phyloP scores from a whole-genome alignment of 2,329 filamentous ascomycete species.

The Claviceps sp. region DNA sequence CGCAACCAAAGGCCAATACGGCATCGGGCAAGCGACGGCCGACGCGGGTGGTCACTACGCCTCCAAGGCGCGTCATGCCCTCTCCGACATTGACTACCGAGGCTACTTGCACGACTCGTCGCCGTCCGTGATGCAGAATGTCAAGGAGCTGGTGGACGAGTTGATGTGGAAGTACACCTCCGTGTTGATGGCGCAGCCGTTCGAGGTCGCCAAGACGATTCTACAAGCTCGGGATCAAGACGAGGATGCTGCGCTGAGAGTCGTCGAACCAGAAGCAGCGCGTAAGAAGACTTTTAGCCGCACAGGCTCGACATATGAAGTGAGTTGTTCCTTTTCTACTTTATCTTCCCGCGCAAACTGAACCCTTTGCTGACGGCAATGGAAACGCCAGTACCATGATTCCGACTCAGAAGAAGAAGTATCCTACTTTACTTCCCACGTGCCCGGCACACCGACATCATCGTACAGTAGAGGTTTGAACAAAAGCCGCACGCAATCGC shows the following conservation, averaged over 20 bases:
- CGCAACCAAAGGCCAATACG: constrained; percentile 29
- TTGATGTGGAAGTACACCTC: constrained; percentile 86
- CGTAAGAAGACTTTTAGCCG: constrained; percentile 19
- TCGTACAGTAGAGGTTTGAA: constrained; percentile 20
- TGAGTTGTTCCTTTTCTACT: constrained; percentile 10
- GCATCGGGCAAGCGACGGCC: constrained; percentile 29
- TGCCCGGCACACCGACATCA: constrained; percentile 40
- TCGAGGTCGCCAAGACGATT: constrained; percentile 91
- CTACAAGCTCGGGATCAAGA: constrained; percentile 61
- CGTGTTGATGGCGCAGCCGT: constrained; percentile 82
- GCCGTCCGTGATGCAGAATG: constrained; percentile 59
- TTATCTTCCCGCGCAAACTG: neutral
- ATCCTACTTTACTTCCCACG: constrained; percentile 66
- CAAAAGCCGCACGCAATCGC: constrained; percentile 19
- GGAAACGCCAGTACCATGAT: constrained; percentile 28
- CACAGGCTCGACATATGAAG: constrained; percentile 22
- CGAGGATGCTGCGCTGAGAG: constrained; percentile 23
- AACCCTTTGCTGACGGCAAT: neutral
- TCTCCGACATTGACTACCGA: constrained; percentile 84
- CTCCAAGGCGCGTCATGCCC: constrained; percentile 64
- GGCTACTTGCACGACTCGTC: constrained; percentile 70
- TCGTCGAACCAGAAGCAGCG: constrained; percentile 12
- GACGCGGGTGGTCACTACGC: constrained; percentile 18
- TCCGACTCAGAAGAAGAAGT: constrained; percentile 66
- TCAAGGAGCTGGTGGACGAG: constrained; percentile 68